Conservation (phyloP, 2,329 filamentous ascomycete genomes). For the Diaporthe sp. region DNA sequence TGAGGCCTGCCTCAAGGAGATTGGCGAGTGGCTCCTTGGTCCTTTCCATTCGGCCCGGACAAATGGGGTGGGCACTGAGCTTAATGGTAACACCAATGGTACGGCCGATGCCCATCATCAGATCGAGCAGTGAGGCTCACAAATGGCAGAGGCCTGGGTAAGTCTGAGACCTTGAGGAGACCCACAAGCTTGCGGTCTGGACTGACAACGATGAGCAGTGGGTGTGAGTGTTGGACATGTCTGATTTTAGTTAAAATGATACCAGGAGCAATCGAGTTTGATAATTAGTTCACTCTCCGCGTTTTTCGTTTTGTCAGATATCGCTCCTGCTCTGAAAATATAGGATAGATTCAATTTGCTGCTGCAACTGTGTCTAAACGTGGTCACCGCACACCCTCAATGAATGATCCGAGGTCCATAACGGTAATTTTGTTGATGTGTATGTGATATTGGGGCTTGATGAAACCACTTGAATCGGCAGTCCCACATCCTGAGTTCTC, state of each 20-base stretch:
- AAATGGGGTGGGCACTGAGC: slow-evolving; percentile 1
- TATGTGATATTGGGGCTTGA: too few relatives aligned
- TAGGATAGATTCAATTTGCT: not conserved
- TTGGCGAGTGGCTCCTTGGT: slow-evolving; percentile 27
- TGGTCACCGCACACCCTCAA: not conserved
- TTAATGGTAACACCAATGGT: slow-evolving; percentile 10
- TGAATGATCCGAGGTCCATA: not conserved
- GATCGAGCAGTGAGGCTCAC: slow-evolving; percentile 32
- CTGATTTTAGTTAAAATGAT: not conserved
- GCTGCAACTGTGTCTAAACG: not conserved
- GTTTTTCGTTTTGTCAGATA: not conserved
- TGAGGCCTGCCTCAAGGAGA: slow-evolving; percentile 30
- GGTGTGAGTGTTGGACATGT: not conserved
- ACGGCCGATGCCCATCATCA: slow-evolving; percentile 22
- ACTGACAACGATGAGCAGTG: not conserved
- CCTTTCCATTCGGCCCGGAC: not conserved
- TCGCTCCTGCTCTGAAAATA: not conserved
- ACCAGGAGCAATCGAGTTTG: not conserved
- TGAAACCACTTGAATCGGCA: too few relatives aligned
- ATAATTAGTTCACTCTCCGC: not conserved
- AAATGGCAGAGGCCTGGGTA: slow-evolving; percentile 21
- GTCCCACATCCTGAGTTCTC: too few relatives aligned
- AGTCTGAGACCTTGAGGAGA: not conserved
- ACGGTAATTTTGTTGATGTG: too few relatives aligned
- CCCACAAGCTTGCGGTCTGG: not conserved